Conservation (phyloP, 2,329 filamentous ascomycete genomes). For the Xylariaceae sp. region DNA sequence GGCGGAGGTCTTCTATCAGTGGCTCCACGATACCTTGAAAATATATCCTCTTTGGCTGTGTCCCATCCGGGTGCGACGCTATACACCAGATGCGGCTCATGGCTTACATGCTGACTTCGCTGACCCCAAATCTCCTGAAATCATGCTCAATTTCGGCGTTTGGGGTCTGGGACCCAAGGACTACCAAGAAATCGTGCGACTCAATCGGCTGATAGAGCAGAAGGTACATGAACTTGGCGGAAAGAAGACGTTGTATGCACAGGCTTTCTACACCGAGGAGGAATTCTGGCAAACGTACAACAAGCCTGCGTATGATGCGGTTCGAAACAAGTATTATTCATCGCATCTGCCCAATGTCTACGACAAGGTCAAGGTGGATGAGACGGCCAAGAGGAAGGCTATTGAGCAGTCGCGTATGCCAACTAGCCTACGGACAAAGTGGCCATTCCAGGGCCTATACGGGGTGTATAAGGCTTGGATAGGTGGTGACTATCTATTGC, state of each 20-base stretch:
- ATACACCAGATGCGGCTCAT: slow-evolving; percentile 38
- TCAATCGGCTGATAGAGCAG: slow-evolving; percentile 58
- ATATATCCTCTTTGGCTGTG: slow-evolving; percentile 58
- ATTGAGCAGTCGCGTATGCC: slow-evolving; percentile 33
- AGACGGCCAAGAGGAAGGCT: slow-evolving; percentile 32
- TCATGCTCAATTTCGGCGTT: slow-evolving; percentile 58
- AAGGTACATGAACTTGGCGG: slow-evolving; percentile 57
- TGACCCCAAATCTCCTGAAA: slow-evolving; percentile 33
- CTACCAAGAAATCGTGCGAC: slow-evolving; percentile 43
- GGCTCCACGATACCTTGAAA: slow-evolving; percentile 41
- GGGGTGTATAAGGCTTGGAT: slow-evolving; percentile 43
- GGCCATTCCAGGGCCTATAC: slow-evolving; percentile 44
- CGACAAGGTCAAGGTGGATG: slow-evolving; percentile 60
- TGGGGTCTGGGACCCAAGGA: slow-evolving; percentile 50
- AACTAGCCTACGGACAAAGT: slow-evolving; percentile 30
- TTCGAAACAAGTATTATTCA: slow-evolving; percentile 57
- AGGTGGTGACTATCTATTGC: slow-evolving; percentile 45
- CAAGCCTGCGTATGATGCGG: slow-evolving; percentile 52
- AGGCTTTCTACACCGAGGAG: slow-evolving; percentile 62
- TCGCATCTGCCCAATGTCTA: slow-evolving; percentile 59
- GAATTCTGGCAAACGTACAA: slow-evolving; percentile 68
- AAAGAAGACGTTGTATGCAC: slow-evolving; percentile 68
- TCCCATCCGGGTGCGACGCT: slow-evolving; percentile 44
- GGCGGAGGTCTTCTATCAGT: slow-evolving; percentile 43
- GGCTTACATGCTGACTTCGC: slow-evolving; percentile 47